Base-by-base conservation (phyloP, 1,139 yeast genomes). In the Blastobotrys raffinosifermentans region DNA sequence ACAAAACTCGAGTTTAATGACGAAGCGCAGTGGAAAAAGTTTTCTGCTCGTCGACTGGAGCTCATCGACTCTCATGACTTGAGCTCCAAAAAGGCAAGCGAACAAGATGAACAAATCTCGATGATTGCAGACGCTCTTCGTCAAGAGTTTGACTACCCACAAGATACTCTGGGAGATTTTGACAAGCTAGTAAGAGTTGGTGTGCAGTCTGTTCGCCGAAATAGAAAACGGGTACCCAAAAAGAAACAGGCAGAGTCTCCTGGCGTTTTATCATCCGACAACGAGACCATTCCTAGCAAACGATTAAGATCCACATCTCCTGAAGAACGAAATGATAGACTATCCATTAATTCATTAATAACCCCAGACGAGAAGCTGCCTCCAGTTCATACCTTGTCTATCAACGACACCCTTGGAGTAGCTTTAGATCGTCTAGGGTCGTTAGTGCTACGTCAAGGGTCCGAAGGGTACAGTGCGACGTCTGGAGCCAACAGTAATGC, bases 101-200 rank as follows among this genome's bases (percentile, higher is more conserved):
- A 91, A 57, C 97, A 91, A 58, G 96, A 89, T 49, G 76, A 72
- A 21, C 80, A 82, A 49, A 86, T 91, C 34, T 68, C 70, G 36
- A 70, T 73, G 37, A 93, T 93, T 25, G 95, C 97, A 0, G 75
- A 76, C 40, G 71, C 78, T 5, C 65, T 91, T 36, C 66, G 94
- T 48, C 64, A 67, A 2, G 97, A 91, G 62, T 91, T 85, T 53
- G 75, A 77, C 11, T 89, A 80, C 55, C 73, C 79, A 1, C 63
- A 61, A 6, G 73, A 72, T 3, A 67, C 73, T 19, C 63, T 77
- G 26, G 63, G 67, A 1, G 97, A 89, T 49, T 89, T 91, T 57
- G 95, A 87, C 58, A 82, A 81, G 57, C 70, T 91, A 31, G 96
- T 91, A 0, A 67, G 96, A 22, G 94, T 96, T 2, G 97, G 96